Evolutionary conservation across 345 rosid species (phyloP), one percentile per base, ranked within the genome.

Genomic region (Rhodamnia rubescens): DNA sequence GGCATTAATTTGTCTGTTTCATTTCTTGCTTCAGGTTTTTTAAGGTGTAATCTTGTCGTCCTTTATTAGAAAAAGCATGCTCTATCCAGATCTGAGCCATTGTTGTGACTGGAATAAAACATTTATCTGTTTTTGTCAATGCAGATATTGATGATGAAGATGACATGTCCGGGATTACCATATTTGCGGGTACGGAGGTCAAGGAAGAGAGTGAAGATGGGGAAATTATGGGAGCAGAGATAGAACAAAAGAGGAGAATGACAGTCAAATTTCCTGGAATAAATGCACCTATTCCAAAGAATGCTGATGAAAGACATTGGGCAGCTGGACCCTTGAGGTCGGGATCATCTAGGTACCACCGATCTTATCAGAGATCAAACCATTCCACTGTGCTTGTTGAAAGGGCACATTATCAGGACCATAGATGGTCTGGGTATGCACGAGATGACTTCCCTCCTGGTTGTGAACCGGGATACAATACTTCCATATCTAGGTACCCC

Each of bases 201-300:
- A 83, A 84, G 86, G 92, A 81, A 83, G 95, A 92, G 86, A 88
- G 87, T 51, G 93, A 92, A 90, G 98, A 98, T 59, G 98, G 98
- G 42, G 98, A 94, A 89, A 93, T 94, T 53, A 29, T 84, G 40
- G 95, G 89, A 84, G 87, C 74, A 84, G 92, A 88, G 52, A 32
- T 36, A 85, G 90, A 11, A 92, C 95, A 91, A 69, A 69, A 69
- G 78, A 69, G 20, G 24, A 69, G 36, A 88, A 95, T 49, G 95
- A 87, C 91, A 7, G 91, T 93, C 83, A 89, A 89, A 85, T 97
- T 97, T 89, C 99, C 97, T 0, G 99, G 99, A 86, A 86, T 96
- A 84, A 97, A 97, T 84, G 98, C 95, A 58, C 95, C 97, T 18
- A 92, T 97, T 82, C 99, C 96, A 40, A 91, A 90, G 86, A 91